Evolutionary conservation across 1,284 basidiomycete species (phyloP), one percentile per base, ranked within the genome.

Genomic region (Ceratobasidium sp.): DNA sequence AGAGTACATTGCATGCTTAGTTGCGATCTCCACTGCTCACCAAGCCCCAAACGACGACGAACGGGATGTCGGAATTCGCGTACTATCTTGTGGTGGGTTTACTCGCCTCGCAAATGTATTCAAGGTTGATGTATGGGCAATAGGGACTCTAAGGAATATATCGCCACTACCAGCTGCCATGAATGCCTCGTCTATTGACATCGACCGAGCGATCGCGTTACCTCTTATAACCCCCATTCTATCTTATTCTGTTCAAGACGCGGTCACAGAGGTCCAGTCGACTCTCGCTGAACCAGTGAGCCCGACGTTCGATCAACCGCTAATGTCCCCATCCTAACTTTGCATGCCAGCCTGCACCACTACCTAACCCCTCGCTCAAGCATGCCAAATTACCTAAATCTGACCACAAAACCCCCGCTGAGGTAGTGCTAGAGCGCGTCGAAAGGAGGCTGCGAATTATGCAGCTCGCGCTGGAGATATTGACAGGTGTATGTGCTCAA

Each of bases 401-500:
- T 19, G 92, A 96, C 80, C 90, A 96, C 81, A 90, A 88, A 79
- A 87, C 90, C 1, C 79, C 85, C 0, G 85, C 86, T 7, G 92
- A 95, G 79, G 76, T 88, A 16, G 88, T 90, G 79, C 86, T 97
- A 6, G 91, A 92, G 75, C 83, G 84, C n/a, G 83, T 95, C 49
- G 95, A 98, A 82, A 83, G 86, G 14, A 88, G 84, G 75, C 82
- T 97, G 66, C 87, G 90, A 76, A 92, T 92, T 2, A 85, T 94
- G 8, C 90, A 92, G 76, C 86, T 95, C 43, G 88, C 92, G 22
- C 85, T 98, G 41, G 95, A 98, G 82, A 88, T 97, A 66, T 82
- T 97, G 77, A 96, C 94, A 0, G 91, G 91, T 39, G 85, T 88
- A n/a, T 96, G 93, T 80, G 94, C 94, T n/a, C 92, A 90, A 11